Evolutionary conservation across 106 monocot genomes (phyloP).

Genomic region (Dioscorea zingiberensis): DNA sequence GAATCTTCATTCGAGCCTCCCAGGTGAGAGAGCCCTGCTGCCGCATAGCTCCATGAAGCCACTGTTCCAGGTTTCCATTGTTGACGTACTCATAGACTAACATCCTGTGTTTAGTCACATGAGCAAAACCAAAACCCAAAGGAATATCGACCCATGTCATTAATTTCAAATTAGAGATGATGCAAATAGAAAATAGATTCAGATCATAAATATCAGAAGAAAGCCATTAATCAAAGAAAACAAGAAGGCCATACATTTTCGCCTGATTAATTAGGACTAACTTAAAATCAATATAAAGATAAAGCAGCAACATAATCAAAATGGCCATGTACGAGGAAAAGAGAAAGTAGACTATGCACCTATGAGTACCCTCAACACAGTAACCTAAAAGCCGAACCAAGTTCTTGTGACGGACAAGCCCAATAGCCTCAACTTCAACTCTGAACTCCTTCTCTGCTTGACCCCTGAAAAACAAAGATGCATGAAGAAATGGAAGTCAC

Average conservation of each 20-base stretch:
- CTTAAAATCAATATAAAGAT: not conserved
- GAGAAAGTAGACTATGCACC: conserved; percentile 12
- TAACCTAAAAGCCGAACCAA: conserved; percentile 49
- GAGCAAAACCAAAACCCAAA: too few relatives aligned
- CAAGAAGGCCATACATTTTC: not conserved
- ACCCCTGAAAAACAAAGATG: conserved; percentile 15
- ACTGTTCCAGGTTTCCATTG: conserved; percentile 80
- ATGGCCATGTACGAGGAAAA: not conserved
- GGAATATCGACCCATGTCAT: too few relatives aligned
- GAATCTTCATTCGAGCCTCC: conserved; percentile 68
- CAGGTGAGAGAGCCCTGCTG: conserved; percentile 51
- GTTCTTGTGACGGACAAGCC: conserved; percentile 54
- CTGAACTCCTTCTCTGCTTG: conserved; percentile 56
- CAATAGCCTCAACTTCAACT: conserved; percentile 58
- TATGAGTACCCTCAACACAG: conserved; percentile 52
- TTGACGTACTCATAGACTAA: conserved; percentile 78
- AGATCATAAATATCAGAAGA: too few relatives aligned
- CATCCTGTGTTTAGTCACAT: conserved; percentile 37
- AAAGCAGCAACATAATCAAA: not conserved
- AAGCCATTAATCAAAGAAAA: not conserved
- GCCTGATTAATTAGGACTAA: not conserved
- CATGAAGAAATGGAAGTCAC: not conserved
- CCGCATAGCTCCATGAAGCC: conserved; percentile 74
- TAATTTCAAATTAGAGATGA: too few relatives aligned
- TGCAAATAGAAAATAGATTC: too few relatives aligned